Percentiles rank a stretch among this genome's conserved stretches.
These are phyloP conservation scores for Penicillium olsonii DNA, from an alignment of 2,329 filamentous ascomycete species.

Conservation along the genomic window DNA sequence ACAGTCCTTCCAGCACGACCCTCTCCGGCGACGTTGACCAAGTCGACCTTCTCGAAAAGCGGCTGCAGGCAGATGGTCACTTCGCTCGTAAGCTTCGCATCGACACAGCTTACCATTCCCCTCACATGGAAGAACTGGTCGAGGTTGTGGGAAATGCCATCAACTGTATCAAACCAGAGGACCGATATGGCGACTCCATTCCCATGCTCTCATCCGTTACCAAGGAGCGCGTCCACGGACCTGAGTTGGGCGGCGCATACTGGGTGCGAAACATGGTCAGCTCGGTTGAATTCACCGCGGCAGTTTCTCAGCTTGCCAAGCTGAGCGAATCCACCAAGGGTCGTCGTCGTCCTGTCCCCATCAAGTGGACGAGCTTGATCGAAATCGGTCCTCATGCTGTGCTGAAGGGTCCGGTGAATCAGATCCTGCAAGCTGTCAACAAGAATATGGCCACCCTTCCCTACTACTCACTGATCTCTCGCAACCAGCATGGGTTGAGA, in stretches of 20 bases:
- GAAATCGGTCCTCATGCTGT: constrained; percentile 35
- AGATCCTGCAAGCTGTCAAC: constrained; percentile 19
- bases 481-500: constrained; percentile 12
- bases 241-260: constrained; percentile 20
- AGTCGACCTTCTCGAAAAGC: constrained; percentile 47
- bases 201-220: constrained; percentile 28
- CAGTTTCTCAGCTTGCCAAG: constrained; percentile 16
- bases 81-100: constrained; percentile 25
- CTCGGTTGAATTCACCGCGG: constrained; percentile 24
- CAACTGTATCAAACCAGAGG: constrained; percentile 11
- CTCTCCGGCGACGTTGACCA: constrained; percentile 53
- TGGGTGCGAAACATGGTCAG: constrained; percentile 29
- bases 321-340: constrained; percentile 15
- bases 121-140: constrained; percentile 20
- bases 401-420: constrained; percentile 24
- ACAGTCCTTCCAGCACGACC: constrained; percentile 56
- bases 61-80: constrained; percentile 41
- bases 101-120: constrained; percentile 28
- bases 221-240: constrained; percentile 19
- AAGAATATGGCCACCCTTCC: constrained; percentile 9
- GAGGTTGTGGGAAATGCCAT: constrained; percentile 17
- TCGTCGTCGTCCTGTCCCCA: constrained; percentile 14
- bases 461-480: constrained; percentile 11
- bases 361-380: constrained; percentile 19
- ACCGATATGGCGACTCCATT: constrained; percentile 11